Conservation (phyloP, 2,329 filamentous ascomycete genomes). For the Colletotrichum lini region DNA sequence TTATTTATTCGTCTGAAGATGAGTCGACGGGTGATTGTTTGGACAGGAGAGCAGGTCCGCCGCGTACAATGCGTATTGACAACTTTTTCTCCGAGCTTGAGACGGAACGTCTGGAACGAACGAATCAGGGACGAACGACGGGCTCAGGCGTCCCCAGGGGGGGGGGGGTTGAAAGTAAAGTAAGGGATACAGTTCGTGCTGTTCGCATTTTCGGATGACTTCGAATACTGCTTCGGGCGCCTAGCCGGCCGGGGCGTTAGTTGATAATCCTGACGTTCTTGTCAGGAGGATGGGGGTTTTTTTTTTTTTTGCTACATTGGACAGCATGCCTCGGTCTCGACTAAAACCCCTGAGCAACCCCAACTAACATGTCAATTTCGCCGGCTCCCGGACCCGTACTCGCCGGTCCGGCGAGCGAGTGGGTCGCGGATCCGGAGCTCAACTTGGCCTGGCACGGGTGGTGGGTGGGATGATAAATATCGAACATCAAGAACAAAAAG, state of each 20-base stretch:
- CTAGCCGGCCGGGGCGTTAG: too few species aligned
- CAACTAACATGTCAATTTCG: background rate
- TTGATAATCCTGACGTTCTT: too few species aligned
- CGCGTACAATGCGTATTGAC: background rate
- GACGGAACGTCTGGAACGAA: background rate
- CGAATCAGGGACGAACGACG: slow-evolving; percentile 62
- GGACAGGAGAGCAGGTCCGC: background rate
- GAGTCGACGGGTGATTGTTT: background rate
- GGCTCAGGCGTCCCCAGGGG: background rate
- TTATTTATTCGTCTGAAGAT: background rate
- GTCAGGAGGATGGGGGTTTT: too few species aligned
- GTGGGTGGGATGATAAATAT: too few species aligned
- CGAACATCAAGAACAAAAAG: too few species aligned
- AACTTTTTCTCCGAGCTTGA: background rate
- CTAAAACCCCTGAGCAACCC: background rate
- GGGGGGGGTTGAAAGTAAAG: slow-evolving; percentile 50
- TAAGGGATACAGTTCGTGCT: slow-evolving; percentile 55
- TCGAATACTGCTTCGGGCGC: slow-evolving; percentile 49
- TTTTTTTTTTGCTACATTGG: background rate
- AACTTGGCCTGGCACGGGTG: background rate
- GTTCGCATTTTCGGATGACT: background rate
- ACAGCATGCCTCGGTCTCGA: background rate
- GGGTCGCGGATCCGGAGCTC: background rate
- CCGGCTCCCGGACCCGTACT: background rate
- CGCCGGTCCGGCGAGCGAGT: background rate